Conservation (phyloP, 2,329 filamentous ascomycete species). For the Metarhizium anisopliae region DNA sequence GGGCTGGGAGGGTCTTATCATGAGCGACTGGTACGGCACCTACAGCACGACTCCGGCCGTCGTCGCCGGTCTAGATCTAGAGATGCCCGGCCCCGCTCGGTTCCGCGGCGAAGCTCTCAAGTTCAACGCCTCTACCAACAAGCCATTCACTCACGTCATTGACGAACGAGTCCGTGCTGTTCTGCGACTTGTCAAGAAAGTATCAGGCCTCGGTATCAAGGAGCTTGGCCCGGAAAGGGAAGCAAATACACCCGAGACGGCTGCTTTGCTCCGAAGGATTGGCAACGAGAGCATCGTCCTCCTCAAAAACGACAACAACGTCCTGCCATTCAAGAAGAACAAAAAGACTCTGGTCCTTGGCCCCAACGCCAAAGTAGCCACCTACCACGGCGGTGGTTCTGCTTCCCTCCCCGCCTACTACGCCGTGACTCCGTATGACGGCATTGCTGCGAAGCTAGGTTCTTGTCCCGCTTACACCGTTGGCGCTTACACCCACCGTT, state of each 20-base stretch:
- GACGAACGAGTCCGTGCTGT: slow-evolving; percentile 50
- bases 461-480: slow-evolving; percentile 41
- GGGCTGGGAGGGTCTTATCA: slow-evolving; percentile 47
- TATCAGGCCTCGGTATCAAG: slow-evolving; percentile 41
- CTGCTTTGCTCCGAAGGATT: slow-evolving; percentile 53
- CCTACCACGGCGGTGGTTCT: slow-evolving; percentile 57
- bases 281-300: slow-evolving; percentile 64
- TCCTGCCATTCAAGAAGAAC: slow-evolving; percentile 55
- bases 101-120: slow-evolving; percentile 42
- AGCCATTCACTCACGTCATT: slow-evolving; percentile 44
- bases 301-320: slow-evolving; percentile 58
- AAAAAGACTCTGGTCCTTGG: slow-evolving; percentile 51
- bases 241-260: slow-evolving; percentile 51
- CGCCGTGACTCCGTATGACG: slow-evolving; percentile 63
- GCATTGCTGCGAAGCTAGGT: slow-evolving; percentile 48
- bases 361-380: slow-evolving; percentile 47
- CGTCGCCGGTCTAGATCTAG: slow-evolving; percentile 45
- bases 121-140: slow-evolving; percentile 45
- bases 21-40: slow-evolving; percentile 52
- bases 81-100: slow-evolving; percentile 49
- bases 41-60: slow-evolving; percentile 44
- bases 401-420: slow-evolving; percentile 54
- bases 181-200: slow-evolving; percentile 50
- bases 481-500: slow-evolving; percentile 56
- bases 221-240: slow-evolving; percentile 45